phyloP scores from a whole-genome alignment of 2,329 filamentous ascomycete genomes.

The Lecanoromycetidae sp. region DNA sequence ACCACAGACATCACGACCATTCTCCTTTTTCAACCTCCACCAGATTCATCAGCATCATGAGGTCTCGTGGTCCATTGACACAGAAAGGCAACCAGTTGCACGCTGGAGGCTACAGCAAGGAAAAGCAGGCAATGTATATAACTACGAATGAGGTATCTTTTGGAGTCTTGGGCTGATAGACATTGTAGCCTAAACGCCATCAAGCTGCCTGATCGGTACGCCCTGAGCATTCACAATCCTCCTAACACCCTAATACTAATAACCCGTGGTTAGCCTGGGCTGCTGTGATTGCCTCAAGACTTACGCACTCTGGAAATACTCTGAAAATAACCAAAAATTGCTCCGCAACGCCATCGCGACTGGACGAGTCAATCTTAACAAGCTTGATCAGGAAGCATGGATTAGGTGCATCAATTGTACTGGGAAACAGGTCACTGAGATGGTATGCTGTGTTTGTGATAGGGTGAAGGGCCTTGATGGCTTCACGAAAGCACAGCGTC shows the following conservation, averaged over 20 bases:
- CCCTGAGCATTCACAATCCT: neutral
- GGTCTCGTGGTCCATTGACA: too few species aligned
- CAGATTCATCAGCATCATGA: too few species aligned
- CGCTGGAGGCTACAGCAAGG: too few species aligned
- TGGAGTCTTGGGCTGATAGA: neutral
- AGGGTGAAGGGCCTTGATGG: conserved; percentile 35
- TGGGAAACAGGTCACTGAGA: conserved; percentile 32
- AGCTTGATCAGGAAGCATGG: conserved; percentile 17
- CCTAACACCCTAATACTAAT: neutral
- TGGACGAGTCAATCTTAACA: conserved; percentile 18
- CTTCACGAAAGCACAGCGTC: conserved; percentile 40
- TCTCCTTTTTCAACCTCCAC: too few species aligned
- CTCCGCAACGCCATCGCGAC: conserved; percentile 13
- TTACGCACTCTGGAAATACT: conserved; percentile 33
- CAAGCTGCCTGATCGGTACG: conserved; percentile 26
- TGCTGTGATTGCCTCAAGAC: conserved; percentile 36
- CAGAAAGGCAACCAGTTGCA: too few species aligned
- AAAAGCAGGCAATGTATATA: too few species aligned
- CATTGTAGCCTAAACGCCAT: conserved; percentile 22
- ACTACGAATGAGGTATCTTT: too few species aligned
- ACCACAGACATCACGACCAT: too few species aligned
- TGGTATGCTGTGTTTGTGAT: conserved; percentile 38
- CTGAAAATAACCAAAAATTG: conserved; percentile 34
- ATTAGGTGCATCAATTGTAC: conserved; percentile 34
- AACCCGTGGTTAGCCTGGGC: neutral